These are phyloP conservation scores for Phylloporus sp. DNA, from an alignment of 768 basidiomycete genomes.

Conservation along the genomic window DNA sequence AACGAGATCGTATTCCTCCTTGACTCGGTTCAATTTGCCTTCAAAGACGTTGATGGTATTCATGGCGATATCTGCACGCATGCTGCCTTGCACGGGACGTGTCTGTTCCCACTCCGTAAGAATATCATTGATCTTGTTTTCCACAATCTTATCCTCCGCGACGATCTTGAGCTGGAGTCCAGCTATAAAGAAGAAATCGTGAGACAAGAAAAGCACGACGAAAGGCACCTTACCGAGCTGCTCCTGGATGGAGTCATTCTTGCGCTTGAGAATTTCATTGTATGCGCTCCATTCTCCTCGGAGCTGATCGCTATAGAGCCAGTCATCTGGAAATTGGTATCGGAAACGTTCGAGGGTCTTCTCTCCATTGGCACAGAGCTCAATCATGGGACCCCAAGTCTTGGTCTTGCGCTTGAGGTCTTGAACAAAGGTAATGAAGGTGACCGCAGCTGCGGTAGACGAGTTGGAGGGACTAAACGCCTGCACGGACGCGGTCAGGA, in stretches of 20 bases:
- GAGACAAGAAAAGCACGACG: conserved; percentile 4
- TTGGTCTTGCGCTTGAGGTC: conserved; percentile 97
- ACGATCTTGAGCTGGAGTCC: conserved; percentile 99
- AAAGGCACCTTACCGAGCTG: conserved; percentile 71
- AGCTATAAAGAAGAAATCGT: conserved; percentile 43
- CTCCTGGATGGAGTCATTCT: conserved; percentile 98
- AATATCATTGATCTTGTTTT: conserved; percentile 91
- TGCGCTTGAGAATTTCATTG: conserved; percentile 95
- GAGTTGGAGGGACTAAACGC: conserved; percentile 75
- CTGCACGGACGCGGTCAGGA: conserved; percentile 32
- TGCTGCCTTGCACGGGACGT: conserved; percentile 93
- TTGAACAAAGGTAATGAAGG: conserved; percentile 99
- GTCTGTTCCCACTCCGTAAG: conserved; percentile 92
- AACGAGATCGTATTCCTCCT: conserved; percentile 94
- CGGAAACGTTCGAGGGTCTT: conserved; percentile 96
- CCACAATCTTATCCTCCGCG: conserved; percentile 98
- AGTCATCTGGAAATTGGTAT: conserved; percentile 95
- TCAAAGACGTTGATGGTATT: conserved; percentile 96
- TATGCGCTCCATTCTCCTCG: conserved; percentile 98
- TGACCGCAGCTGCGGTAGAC: conserved; percentile 96
- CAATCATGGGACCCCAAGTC: conserved; percentile 96
- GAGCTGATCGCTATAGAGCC: conserved; percentile 98
- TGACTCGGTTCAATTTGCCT: conserved; percentile 79
- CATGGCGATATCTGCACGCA: conserved; percentile 95
- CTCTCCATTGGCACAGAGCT: conserved; percentile 90